Percentiles rank a stretch among this genome's conserved stretches.
phyloP scores from a whole-genome alignment of 2,329 filamentous ascomycete species.

The Exophiala bonariae region DNA sequence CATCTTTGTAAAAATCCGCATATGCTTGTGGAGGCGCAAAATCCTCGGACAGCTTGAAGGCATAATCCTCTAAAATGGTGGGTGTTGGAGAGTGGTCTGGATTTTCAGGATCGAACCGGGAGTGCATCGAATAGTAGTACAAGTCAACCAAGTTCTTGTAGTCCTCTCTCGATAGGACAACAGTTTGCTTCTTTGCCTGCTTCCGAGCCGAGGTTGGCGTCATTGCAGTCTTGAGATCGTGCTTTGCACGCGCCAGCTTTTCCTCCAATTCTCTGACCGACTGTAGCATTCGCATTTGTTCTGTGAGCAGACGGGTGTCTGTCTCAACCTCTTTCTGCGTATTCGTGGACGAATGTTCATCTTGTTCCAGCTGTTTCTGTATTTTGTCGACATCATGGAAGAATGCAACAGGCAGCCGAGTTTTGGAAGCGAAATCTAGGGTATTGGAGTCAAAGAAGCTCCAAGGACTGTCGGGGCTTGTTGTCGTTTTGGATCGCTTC shows the following conservation, averaged over 20 bases:
- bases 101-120: slow-evolving; percentile 27
- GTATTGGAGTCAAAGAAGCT: slow-evolving; percentile 22
- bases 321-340: too few species aligned
- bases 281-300: slow-evolving; percentile 24
- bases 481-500: background rate
- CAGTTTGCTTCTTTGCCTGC: slow-evolving; percentile 9
- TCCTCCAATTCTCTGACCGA: slow-evolving; percentile 28
- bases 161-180: slow-evolving; percentile 41
- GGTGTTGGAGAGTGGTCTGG: slow-evolving; percentile 28
- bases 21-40: slow-evolving; percentile 23
- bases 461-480: background rate
- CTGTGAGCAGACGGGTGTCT: background rate
- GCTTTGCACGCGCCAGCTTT: slow-evolving; percentile 25
- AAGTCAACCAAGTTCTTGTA: slow-evolving; percentile 48
- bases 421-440: slow-evolving; percentile 21
- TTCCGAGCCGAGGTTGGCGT: background rate
- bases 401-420: slow-evolving; percentile 22
- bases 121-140: slow-evolving; percentile 41
- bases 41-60: slow-evolving; percentile 27
- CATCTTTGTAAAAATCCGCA: slow-evolving; percentile 21
- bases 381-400: slow-evolving; percentile 23
- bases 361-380: slow-evolving; percentile 25
- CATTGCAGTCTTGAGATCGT: slow-evolving; percentile 16
- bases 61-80: slow-evolving; percentile 26
- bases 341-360: slow-evolving; percentile 17